Evolutionary conservation across 2,329 filamentous ascomycete genomes (phyloP).

Genomic region (Aaosphaeria arxii): DNA sequence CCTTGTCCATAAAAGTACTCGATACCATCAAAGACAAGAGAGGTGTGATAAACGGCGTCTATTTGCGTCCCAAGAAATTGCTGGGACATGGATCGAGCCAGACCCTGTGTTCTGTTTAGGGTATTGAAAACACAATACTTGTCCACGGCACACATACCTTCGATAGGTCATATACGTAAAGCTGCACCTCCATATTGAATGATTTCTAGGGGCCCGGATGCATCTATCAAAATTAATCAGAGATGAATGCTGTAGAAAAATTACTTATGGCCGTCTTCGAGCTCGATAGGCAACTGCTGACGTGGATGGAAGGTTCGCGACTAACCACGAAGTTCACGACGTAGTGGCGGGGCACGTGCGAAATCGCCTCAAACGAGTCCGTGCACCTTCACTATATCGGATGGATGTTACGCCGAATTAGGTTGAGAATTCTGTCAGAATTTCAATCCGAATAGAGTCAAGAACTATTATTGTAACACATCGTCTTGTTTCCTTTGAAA

Average conservation of each 20-base stretch:
- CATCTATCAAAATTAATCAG: background rate
- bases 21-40: slow-evolving; percentile 76
- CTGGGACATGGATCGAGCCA: slow-evolving; percentile 54
- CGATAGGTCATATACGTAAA: slow-evolving; percentile 54
- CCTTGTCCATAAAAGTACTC: slow-evolving; percentile 92
- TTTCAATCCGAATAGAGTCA: too few relatives aligned
- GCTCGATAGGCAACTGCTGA: slow-evolving; percentile 1
- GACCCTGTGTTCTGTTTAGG: slow-evolving; percentile 41
- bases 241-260: background rate
- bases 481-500: too few relatives aligned
- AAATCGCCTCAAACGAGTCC: too few relatives aligned
- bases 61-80: slow-evolving; percentile 60
- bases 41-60: slow-evolving; percentile 94
- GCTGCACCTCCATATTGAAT: slow-evolving; percentile 45
- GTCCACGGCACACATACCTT: slow-evolving; percentile 23
- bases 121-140: background rate
- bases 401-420: too few relatives aligned
- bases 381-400: too few relatives aligned
- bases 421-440: too few relatives aligned
- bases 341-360: slow-evolving; percentile 3
- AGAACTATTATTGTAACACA: too few relatives aligned
- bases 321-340: background rate
- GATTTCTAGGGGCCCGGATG: background rate
- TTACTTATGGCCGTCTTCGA: background rate
- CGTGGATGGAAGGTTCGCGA: slow-evolving; percentile 1